Base-by-base conservation (phyloP, 2,329 filamentous ascomycete genomes). In the Diaporthe sp. region DNA sequence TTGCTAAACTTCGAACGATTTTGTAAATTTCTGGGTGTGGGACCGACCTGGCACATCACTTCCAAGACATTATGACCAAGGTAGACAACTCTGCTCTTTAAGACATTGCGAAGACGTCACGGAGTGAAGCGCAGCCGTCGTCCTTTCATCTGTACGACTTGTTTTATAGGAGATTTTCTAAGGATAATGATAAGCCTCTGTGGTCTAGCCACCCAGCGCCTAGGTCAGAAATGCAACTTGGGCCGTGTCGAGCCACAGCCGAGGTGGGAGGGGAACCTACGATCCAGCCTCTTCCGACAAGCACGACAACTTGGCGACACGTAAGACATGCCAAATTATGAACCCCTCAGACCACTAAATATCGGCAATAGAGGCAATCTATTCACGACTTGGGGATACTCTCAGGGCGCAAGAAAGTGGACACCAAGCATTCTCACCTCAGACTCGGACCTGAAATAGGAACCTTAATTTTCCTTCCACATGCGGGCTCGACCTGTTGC, bases 391-490 rank as follows among this genome's bases (percentile, higher is more conserved):
- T 31, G 34, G 15, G 17, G 34, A 55, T 19, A 1, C 15, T 55
- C 12, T 53, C n/a, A 28, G 9, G 34, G 12, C 4, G 53, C 15
- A 19, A 19, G 31, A 39, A 39, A n/a, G 49, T 37, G 31, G 46
- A 13, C 4, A 28, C 13, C 10, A 7, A 8, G 15, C n/a, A 55
- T 34, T 55, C 65, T 70, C 65, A 55, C 65, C 65, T 70, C 65
- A 70, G 65, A 55, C 65, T 55, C 2, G 31, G n/a, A 19, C 49
- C 31, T 70, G 34, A 55, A 42, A 55, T 19, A 42, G 65, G 34
- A 70, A 42, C 17, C 3, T 53, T 31, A 55, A 70, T 55, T 53
- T 70, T 70, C 65, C 65, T 70, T 55, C 65, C 7, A 22, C 46
- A 53, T 55, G 34, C 34, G 25, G 34, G 49, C 37, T 42, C 28